Evolutionary conservation across 116 monocot species (phyloP).

Genomic region (Zostera marina): DNA sequence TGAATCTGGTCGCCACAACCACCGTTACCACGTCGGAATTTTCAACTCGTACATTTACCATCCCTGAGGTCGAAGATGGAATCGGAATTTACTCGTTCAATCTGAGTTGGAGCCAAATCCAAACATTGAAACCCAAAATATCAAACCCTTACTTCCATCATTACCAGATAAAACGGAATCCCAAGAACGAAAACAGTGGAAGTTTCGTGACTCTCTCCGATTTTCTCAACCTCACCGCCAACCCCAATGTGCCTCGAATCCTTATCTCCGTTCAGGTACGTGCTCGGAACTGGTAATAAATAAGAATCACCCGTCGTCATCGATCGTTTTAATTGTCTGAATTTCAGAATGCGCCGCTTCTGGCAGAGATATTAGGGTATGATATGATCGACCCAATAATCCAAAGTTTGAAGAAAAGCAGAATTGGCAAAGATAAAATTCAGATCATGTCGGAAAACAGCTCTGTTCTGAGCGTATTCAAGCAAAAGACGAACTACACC

Average conservation of each 20-base stretch:
- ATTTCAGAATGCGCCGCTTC: constrained; percentile 10
- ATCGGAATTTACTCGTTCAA: constrained; percentile 83
- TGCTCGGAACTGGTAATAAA: background rate
- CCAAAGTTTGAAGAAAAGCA: constrained; percentile 22
- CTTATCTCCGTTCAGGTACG: constrained; percentile 10
- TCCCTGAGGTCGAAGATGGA: constrained; percentile 32
- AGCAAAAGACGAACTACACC: constrained; percentile 37
- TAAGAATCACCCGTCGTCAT: background rate
- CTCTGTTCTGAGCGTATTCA: constrained; percentile 50
- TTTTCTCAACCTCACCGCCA: constrained; percentile 21
- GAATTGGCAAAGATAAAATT: constrained; percentile 22
- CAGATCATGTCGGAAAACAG: constrained; percentile 61
- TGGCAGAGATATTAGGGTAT: constrained; percentile 1
- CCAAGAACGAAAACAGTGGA: constrained; percentile 13
- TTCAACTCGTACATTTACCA: constrained; percentile 15
- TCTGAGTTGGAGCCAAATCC: constrained; percentile 70
- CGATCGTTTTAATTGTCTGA: background rate
- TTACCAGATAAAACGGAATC: constrained; percentile 1
- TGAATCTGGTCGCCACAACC: constrained; percentile 41
- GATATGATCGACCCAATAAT: constrained; percentile 25
- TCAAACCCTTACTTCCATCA: background rate
- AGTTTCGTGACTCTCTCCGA: constrained; percentile 18
- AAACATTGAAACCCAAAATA: constrained; percentile 31
- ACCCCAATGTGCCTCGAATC: constrained; percentile 4
- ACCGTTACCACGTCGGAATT: constrained; percentile 33